A percentile compares a stretch with the other conserved stretches of the same genome.
Evolutionary conservation across 2,329 filamentous ascomycete genomes (phyloP).

Genomic region (Pseudodiploospora longispora): DNA sequence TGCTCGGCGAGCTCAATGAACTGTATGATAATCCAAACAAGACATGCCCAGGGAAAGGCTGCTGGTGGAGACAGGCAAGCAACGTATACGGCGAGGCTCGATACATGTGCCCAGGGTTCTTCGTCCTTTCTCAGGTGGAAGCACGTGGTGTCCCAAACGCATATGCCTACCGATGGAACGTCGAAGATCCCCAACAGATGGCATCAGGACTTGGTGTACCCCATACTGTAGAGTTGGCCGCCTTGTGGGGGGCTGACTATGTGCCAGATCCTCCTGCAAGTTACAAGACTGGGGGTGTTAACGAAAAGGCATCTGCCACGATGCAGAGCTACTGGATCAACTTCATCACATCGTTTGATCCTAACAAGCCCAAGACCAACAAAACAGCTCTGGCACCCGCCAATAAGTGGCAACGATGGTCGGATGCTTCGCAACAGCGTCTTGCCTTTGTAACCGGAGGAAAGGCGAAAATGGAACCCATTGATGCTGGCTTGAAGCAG

Average conservation of each 20-base stretch:
- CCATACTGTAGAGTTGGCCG: constrained; percentile 58
- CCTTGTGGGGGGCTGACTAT: constrained; percentile 59
- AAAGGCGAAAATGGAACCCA: constrained; percentile 31
- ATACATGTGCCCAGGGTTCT: constrained; percentile 28
- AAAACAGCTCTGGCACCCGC: constrained; percentile 14
- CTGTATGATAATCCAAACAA: constrained; percentile 28
- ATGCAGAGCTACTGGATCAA: constrained; percentile 68
- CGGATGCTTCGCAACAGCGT: constrained; percentile 17
- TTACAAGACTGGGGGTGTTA: constrained; percentile 44
- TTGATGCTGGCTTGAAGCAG: constrained; percentile 15
- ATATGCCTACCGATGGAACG: constrained; percentile 66
- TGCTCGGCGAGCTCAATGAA: constrained; percentile 22
- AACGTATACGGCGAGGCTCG: constrained; percentile 28
- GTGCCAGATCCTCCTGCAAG: constrained; percentile 42
- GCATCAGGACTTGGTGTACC: constrained; percentile 52
- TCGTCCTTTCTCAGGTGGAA: constrained; percentile 20
- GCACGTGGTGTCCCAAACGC: constrained; percentile 28
- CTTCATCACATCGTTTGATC: constrained; percentile 59
- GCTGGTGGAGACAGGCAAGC: constrained; percentile 29
- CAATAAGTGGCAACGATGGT: constrained; percentile 30
- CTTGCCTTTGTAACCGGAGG: constrained; percentile 33
- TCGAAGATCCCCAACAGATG: constrained; percentile 48
- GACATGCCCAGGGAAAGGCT: constrained; percentile 23
- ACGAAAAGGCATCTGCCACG: constrained; percentile 49
- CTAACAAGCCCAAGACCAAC: constrained; percentile 37